Evolutionary conservation across 2,329 filamentous ascomycete genomes (phyloP), one percentile per base, ranked within the genome.

Genomic region (Cryphonectria nitschkei): DNA sequence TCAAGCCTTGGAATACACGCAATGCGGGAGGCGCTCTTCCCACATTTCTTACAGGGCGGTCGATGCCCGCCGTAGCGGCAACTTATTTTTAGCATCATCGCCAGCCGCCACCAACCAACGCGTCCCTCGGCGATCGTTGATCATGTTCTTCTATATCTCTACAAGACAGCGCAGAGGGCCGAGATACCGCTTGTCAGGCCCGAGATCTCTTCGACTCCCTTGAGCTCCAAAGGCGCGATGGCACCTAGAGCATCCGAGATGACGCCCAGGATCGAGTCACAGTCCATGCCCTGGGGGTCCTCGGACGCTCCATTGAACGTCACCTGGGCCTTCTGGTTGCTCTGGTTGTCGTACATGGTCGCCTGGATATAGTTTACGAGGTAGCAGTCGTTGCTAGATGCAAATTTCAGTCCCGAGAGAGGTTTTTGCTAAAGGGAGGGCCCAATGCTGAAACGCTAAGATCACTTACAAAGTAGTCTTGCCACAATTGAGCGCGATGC

Each of bases 1-100:
- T n/a, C 43, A 34, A 11, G 29, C 2, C 22, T 16, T 13, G 32
- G 29, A 13, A 29, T 9, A 39, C 65, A 54, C 65, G 65, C 65
- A 67, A 67, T 60, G 65, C 65, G 9, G 41, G n/a, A 46, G n/a
- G 32, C 65, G 39, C 54, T 43, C 65, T 43, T 43, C 26, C 65
- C 52, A 67, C 52, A 34, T 26, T 56, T 11, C 14, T 46, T 6
- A 7, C 52, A 67, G 65, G 65, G 65, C 54, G 34, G 3, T 34
- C 34, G 37, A 34, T 67, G 50, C 52, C n/a, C 39, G 65, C 54
- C 41, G 39, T 50, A 29, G 54, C 65, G 52, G 4, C 34, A 29
- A n/a, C 14, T 19, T 67, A 60, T 58, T 58, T 46, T 58, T 67
- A 60, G 37, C 56, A 60, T 11, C 22, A 39, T 19, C 32, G 50